A percentile compares a stretch with the other conserved stretches of the same genome.
Conservation (phyloP, 2,329 filamentous ascomycete species). For the Phaeosphaeriaceae sp. region DNA sequence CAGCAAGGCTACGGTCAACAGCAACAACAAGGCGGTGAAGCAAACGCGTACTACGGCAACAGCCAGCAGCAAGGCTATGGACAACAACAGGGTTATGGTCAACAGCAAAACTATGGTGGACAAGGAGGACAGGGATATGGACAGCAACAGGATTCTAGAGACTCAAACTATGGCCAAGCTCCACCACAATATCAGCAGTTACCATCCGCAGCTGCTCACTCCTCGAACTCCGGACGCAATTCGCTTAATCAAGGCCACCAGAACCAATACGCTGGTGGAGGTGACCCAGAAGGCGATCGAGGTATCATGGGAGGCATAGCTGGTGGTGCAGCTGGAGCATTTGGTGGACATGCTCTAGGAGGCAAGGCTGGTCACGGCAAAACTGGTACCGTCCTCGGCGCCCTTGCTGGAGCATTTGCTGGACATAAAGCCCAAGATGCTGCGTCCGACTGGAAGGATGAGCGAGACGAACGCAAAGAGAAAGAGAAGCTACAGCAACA, state of each 20-base stretch:
- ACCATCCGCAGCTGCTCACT: slow-evolving; percentile 26
- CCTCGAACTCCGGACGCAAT: slow-evolving; percentile 29
- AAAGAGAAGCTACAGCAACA: slow-evolving; percentile 22
- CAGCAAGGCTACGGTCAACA: slow-evolving; percentile 11
- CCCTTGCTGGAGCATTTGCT: slow-evolving; percentile 31
- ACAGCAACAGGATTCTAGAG: slow-evolving; percentile 17
- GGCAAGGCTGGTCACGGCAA: slow-evolving; percentile 33
- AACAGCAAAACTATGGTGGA: slow-evolving; percentile 4
- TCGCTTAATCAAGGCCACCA: slow-evolving; percentile 31
- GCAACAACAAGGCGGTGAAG: no score
- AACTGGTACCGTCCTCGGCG: slow-evolving; percentile 30
- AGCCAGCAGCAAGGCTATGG: slow-evolving; percentile 18
- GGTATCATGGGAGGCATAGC: slow-evolving; percentile 36
- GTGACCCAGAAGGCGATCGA: slow-evolving; percentile 31
- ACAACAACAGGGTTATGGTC: slow-evolving; percentile 4
- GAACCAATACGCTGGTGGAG: slow-evolving; percentile 28
- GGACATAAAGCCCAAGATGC: slow-evolving; percentile 33
- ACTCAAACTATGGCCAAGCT: slow-evolving; percentile 21
- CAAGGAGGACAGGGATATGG: slow-evolving; percentile 10
- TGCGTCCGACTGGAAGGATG: slow-evolving; percentile 30
- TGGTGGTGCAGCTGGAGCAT: slow-evolving; percentile 35
- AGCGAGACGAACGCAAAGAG: slow-evolving; percentile 37
- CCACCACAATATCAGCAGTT: slow-evolving; percentile 34
- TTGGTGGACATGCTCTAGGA: slow-evolving; percentile 33
- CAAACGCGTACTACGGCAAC: no score